These are phyloP conservation scores for Porphyrellus cyaneotinctus DNA, from an alignment of 768 basidiomycete genomes.

Conservation along the genomic window DNA sequence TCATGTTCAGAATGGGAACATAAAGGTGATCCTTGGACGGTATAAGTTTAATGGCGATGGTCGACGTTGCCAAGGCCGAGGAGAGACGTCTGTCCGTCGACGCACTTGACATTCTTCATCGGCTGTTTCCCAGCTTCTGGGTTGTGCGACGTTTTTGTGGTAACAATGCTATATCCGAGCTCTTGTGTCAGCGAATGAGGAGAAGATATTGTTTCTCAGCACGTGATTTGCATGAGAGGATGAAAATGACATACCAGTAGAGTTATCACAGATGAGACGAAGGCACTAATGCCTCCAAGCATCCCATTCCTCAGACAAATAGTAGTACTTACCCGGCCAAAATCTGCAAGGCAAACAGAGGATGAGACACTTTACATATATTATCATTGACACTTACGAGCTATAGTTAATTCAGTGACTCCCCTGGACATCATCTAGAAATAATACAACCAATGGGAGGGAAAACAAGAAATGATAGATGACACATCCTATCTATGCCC, in stretches of 20 bases:
- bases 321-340: conserved; percentile 54
- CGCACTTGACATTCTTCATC: no score
- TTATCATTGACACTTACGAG: conserved; percentile 43
- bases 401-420: conserved; percentile 47
- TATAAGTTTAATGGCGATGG: conserved; percentile 47
- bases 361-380: neutral
- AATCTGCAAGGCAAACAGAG: conserved; percentile 38
- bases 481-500: conserved; percentile 57
- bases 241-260: conserved; percentile 52
- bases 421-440: conserved; percentile 56
- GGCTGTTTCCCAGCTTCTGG: no score
- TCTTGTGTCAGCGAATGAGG: conserved; percentile 68
- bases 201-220: conserved; percentile 51
- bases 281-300: conserved; percentile 68
- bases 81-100: no score
- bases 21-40: conserved; percentile 67
- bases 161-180: conserved; percentile 49
- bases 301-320: conserved; percentile 68
- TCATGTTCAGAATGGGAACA: conserved; percentile 45
- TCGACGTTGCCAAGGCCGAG: conserved; percentile 35
- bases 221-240: neutral
- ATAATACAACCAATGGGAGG: conserved; percentile 62
- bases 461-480: conserved; percentile 75
- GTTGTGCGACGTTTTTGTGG: conserved; percentile 33
- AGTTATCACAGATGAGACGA: conserved; percentile 77